phyloP scores from a whole-genome alignment of 257 asterid genomes.

The Fraxinus americana region DNA sequence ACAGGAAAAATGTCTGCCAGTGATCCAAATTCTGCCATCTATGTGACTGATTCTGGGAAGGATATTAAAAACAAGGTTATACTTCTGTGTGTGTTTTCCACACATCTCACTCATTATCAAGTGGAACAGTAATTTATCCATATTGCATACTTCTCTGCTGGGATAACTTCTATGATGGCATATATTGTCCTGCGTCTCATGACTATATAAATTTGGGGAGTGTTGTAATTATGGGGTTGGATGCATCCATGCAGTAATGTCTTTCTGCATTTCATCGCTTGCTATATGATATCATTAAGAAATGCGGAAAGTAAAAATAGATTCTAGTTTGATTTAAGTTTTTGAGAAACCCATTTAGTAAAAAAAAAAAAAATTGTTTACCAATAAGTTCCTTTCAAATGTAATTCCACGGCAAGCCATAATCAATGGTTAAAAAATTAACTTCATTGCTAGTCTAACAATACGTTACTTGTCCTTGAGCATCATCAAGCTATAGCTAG shows the following conservation, averaged over 20 bases:
- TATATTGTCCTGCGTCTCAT: background rate
- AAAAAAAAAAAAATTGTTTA: background rate
- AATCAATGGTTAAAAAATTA: background rate
- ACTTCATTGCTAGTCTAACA: background rate
- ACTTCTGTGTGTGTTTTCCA: slow-evolving; percentile 4
- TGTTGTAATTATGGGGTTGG: background rate
- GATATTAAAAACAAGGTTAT: slow-evolving; percentile 85
- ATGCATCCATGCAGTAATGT: background rate
- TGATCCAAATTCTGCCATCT: slow-evolving; percentile 90
- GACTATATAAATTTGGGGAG: background rate
- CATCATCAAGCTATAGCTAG: background rate
- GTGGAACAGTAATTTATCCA: background rate
- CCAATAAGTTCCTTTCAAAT: background rate
- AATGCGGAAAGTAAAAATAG: background rate
- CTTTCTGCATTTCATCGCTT: background rate
- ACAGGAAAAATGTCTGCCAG: slow-evolving; percentile 94
- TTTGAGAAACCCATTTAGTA: background rate
- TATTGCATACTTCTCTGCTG: background rate
- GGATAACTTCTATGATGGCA: background rate
- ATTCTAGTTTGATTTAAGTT: background rate
- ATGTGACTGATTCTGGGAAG: slow-evolving; percentile 84
- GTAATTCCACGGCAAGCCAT: background rate
- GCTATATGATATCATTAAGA: background rate
- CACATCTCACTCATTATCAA: background rate
- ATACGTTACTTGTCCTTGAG: background rate